Base-by-base conservation (phyloP, 2,329 filamentous ascomycete genomes). In the Pseudogymnoascus sp. region DNA sequence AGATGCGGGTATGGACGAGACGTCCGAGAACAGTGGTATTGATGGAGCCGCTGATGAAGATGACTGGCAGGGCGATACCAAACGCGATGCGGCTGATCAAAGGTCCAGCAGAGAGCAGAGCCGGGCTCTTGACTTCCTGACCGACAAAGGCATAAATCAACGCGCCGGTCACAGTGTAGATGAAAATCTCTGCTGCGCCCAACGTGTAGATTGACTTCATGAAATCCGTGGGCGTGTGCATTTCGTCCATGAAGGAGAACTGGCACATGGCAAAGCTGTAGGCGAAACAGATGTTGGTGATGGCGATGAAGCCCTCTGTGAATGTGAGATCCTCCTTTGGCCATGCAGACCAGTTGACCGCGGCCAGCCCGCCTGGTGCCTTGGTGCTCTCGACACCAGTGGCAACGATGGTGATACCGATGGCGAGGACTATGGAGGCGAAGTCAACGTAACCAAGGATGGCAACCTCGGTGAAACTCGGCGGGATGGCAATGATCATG, bases 131-230 rank as follows among this genome's bases (percentile, higher is more conserved):
- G 3, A 87, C 82, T 2, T 74, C 69, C 5, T 72, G 70, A 8
- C 84, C 83, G 3, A 78, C 80, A 65, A 78, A 86, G 57, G 76
- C 76, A 72, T 86, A 87, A 63, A 86, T 81, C 3, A 86, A 74
- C 1, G 78, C 74, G 1, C 80, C 81, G 2, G 81, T 78, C 23
- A 82, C 62, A 55, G 82, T 75, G 70, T 87, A 86, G 60, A 85
- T 75, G 28, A 71, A 69, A 15, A 79, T 79, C 58, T 82, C 79
- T 48, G 76, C 71, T 12, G 72, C 69, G 64, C 83, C 80, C 1
- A 83, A 75, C 18, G 81, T 68, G 52, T 73, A 74, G 19, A 86
- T 63, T 1, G 67, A 66, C 38, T 69, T 69, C n/a, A 65, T 48
- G 56, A 62, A 69, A 56, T 69, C 66, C 28, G 62, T 61, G 71